phyloP scores from a whole-genome alignment of 495 filamentous ascomycete species.

The Xylaria curta region DNA sequence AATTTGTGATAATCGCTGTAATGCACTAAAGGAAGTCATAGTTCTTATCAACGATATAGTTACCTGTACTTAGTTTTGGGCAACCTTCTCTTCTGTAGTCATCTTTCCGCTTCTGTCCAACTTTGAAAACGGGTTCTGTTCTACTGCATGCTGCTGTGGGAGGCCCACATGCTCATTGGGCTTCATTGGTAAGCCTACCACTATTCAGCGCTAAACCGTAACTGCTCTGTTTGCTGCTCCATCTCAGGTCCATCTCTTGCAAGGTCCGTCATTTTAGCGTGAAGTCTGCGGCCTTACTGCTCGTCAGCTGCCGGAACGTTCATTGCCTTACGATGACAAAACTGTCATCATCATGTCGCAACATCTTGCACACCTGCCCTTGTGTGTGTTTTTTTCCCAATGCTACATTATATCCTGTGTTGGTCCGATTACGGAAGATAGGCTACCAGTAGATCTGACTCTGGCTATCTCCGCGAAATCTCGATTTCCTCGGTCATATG shows the following conservation, averaged over 20 bases:
- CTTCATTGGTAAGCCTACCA: conserved; percentile 12
- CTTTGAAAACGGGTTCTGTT: background rate
- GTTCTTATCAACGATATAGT: background rate
- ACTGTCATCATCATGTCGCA: conserved; percentile 20
- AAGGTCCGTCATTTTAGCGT: conserved; percentile 20
- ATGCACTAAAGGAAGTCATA: background rate
- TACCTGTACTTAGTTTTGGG: too few species aligned
- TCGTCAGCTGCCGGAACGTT: background rate
- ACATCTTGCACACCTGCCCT: background rate
- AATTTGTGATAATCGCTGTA: background rate
- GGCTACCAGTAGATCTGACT: background rate
- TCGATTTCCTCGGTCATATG: background rate
- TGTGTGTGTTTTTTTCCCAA: background rate
- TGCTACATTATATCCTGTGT: background rate
- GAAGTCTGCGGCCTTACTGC: background rate
- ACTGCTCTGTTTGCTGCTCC: background rate
- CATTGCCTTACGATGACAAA: background rate
- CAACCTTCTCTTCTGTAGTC: background rate
- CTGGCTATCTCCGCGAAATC: background rate
- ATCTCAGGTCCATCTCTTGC: background rate
- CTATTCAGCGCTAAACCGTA: background rate
- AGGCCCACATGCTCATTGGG: background rate
- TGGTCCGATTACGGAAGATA: background rate
- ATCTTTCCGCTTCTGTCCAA: conserved; percentile 16
- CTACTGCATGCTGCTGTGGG: background rate